Percentiles rank a stretch among this genome's conserved stretches.
Conservation (phyloP, 2,329 filamentous ascomycete genomes). For the Paecilomyces fulvus region DNA sequence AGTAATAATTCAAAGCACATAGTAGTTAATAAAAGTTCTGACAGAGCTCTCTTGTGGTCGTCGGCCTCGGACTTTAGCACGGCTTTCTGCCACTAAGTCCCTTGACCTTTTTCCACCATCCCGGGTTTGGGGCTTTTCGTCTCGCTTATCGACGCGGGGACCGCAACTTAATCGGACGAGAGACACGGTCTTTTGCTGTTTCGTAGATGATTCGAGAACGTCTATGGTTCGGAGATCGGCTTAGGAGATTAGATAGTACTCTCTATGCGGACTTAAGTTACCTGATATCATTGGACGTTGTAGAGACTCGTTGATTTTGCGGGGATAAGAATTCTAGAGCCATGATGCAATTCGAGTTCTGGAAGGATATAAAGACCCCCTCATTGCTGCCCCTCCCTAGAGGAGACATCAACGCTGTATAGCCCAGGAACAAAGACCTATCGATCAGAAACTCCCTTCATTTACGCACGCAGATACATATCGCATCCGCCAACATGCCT, state of each 20-base stretch:
- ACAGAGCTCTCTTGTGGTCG: no score
- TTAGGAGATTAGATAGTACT: background rate
- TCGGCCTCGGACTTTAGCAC: no score
- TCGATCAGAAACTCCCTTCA: background rate
- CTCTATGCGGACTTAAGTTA: background rate
- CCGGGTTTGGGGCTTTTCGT: no score
- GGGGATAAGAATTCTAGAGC: background rate
- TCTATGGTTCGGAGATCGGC: background rate
- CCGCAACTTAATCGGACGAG: background rate
- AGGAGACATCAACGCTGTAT: background rate
- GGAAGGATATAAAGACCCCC: background rate
- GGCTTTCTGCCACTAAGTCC: no score
- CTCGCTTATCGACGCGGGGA: background rate
- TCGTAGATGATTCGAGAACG: background rate
- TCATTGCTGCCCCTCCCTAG: background rate
- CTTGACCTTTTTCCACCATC: no score
- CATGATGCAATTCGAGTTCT: background rate
- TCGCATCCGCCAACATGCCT: conserved; percentile 6
- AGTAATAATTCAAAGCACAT: no score
- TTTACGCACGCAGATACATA: background rate
- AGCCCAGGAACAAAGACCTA: background rate
- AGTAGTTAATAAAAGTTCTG: no score
- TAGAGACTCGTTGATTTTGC: background rate
- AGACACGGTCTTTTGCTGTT: background rate
- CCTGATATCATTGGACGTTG: background rate